Evolutionary conservation across 768 basidiomycete genomes (phyloP).

Genomic region (Leucosporidium scottii): DNA sequence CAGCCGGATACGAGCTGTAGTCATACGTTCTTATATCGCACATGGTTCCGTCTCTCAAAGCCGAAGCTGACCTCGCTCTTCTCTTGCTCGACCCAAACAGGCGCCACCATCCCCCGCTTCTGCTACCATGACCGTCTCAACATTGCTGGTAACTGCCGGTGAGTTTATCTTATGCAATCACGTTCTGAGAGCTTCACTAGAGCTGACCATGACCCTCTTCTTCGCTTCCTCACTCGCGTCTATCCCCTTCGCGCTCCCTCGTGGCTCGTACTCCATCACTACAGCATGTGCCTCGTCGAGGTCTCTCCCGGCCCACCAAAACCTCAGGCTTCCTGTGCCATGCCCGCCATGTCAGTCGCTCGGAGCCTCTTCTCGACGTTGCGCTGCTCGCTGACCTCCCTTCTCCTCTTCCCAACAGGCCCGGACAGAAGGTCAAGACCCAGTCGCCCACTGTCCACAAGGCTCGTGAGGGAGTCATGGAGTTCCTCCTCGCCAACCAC

Average conservation of each 20-base stretch:
- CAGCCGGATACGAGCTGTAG: no score
- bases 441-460: slow-evolving; percentile 44
- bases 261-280: no score
- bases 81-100: background rate
- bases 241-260: background rate
- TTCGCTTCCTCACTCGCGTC: no score
- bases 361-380: background rate
- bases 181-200: background rate
- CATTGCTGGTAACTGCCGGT: slow-evolving; percentile 97
- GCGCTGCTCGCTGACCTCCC: no score
- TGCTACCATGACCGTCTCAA: slow-evolving; percentile 58
- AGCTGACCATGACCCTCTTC: background rate
- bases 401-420: slow-evolving; percentile 11
- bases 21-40: no score
- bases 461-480: slow-evolving; percentile 78
- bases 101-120: slow-evolving; percentile 40
- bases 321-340: slow-evolving; percentile 49
- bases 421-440: slow-evolving; percentile 41
- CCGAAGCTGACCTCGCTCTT: no score
- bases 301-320: slow-evolving; percentile 51
- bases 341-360: slow-evolving; percentile 90
- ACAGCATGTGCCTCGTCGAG: slow-evolving; percentile 96
- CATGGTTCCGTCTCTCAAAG: no score
- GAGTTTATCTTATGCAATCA: slow-evolving; percentile 39
- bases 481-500: slow-evolving; percentile 94